phyloP scores from a whole-genome alignment of 1,284 basidiomycete genomes.

The Cystobasidium pallidum region DNA sequence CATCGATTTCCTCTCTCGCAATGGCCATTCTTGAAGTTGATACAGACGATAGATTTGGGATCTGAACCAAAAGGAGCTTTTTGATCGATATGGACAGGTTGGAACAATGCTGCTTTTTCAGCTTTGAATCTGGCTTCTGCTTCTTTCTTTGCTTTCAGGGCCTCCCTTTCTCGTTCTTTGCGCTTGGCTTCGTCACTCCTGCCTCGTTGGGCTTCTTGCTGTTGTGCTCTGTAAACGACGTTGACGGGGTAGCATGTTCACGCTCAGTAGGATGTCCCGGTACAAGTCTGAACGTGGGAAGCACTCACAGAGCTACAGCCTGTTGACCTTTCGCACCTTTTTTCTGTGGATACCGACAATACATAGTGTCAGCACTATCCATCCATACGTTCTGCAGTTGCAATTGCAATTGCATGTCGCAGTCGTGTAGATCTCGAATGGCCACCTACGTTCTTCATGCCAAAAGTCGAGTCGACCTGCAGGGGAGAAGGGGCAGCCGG shows the following conservation, averaged over 20 bases:
- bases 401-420: not conserved
- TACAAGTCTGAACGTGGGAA: not conserved
- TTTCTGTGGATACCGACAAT: too few species aligned
- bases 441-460: conserved; percentile 80
- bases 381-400: too few species aligned
- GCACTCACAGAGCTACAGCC: conserved; percentile 31
- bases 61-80: conserved; percentile 89
- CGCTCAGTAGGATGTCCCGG: not conserved
- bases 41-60: conserved; percentile 87
- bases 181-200: conserved; percentile 66
- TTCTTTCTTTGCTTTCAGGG: conserved; percentile 58
- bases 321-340: conserved; percentile 35
- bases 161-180: conserved; percentile 78
- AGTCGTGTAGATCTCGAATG: not conserved
- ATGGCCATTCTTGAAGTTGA: conserved; percentile 81
- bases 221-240: conserved; percentile 18
- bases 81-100: conserved; percentile 56
- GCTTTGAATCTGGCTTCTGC: conserved; percentile 78
- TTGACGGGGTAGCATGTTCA: not conserved
- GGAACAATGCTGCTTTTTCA: conserved; percentile 74
- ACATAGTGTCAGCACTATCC: too few species aligned
- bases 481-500: not conserved
- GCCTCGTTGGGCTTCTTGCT: conserved; percentile 49
- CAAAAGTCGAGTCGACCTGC: conserved; percentile 67
- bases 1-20: conserved; percentile 63